Evolutionary conservation across 2,329 filamentous ascomycete species (phyloP).

Genomic region (Magnaporthiopsis incrustans): DNA sequence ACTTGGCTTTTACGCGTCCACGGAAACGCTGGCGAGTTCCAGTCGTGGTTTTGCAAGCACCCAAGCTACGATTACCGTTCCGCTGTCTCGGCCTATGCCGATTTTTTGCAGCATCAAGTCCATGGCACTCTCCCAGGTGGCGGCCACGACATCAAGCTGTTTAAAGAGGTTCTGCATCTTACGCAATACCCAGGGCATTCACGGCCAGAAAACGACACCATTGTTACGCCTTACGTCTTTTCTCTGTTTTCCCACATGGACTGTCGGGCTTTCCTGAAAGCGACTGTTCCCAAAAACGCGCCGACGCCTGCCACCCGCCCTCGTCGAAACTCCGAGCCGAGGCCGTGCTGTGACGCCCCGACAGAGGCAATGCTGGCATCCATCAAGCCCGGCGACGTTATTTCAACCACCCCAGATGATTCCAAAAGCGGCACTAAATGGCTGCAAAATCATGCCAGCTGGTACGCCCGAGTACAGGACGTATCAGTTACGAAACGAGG

Average conservation of each 20-base stretch:
- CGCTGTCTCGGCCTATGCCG: constrained; percentile 49
- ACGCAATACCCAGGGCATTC: constrained; percentile 20
- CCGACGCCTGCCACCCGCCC: too few species aligned
- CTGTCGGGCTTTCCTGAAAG: constrained; percentile 45
- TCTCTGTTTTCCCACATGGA: constrained; percentile 56
- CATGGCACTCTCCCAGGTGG: constrained; percentile 32
- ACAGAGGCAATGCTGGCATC: background rate
- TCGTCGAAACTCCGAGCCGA: background rate
- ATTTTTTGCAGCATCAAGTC: constrained; percentile 60
- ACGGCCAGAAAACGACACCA: constrained; percentile 31
- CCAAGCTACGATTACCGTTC: constrained; percentile 52
- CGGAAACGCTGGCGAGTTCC: constrained; percentile 29
- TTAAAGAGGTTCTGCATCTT: constrained; percentile 40
- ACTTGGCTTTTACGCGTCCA: constrained; percentile 47
- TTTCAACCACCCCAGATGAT: constrained; percentile 37
- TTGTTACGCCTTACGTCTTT: constrained; percentile 64
- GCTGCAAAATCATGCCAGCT: constrained; percentile 43
- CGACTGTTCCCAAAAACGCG: constrained; percentile 11
- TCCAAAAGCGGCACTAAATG: constrained; percentile 45
- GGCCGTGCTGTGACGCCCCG: too few species aligned
- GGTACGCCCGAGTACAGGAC: constrained; percentile 63
- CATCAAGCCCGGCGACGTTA: constrained; percentile 38
- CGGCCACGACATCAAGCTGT: constrained; percentile 33
- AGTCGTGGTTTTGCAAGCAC: constrained; percentile 45
- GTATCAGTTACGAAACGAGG: constrained; percentile 31